Percentiles rank a stretch among this genome's conserved stretches.
These are phyloP conservation scores for Obba rivulosa DNA, from an alignment of 768 basidiomycete genomes.

Conservation along the genomic window DNA sequence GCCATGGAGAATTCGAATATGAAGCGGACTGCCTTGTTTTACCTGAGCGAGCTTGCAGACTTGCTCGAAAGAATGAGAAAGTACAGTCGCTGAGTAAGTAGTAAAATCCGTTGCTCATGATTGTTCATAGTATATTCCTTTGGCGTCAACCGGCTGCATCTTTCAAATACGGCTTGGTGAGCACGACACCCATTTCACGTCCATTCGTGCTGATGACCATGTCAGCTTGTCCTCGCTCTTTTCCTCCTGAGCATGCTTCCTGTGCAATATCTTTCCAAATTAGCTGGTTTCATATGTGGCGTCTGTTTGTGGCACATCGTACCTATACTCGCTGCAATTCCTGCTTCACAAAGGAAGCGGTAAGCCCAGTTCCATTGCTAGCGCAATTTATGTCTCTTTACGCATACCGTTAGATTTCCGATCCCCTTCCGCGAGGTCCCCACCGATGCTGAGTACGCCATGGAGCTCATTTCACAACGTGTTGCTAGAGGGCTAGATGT, in stretches of 20 bases:
- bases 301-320: slow-evolving; percentile 58
- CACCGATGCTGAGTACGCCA: slow-evolving; percentile 66
- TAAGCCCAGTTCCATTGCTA: slow-evolving; percentile 18
- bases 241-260: slow-evolving; percentile 43
- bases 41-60: slow-evolving; percentile 48
- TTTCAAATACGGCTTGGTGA: slow-evolving; percentile 41
- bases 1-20: slow-evolving; percentile 32
- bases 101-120: slow-evolving; percentile 4
- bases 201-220: not conserved
- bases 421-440: slow-evolving; percentile 47
- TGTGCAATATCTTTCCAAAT: slow-evolving; percentile 43
- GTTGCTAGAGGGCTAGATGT: slow-evolving; percentile 50
- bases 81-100: slow-evolving; percentile 28
- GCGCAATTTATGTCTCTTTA: not conserved
- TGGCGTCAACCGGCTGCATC: slow-evolving; percentile 57
- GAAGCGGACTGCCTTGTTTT: slow-evolving; percentile 36
- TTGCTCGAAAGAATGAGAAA: slow-evolving; percentile 61
- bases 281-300: slow-evolving; percentile 41
- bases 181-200: slow-evolving; percentile 7
- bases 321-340: slow-evolving; percentile 50
- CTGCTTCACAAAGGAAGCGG: slow-evolving; percentile 42
- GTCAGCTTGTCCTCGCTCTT: slow-evolving; percentile 33
- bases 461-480: slow-evolving; percentile 60
- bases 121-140: slow-evolving; percentile 47
- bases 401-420: slow-evolving; percentile 33